A percentile compares a stretch with the other conserved stretches of the same genome.
Evolutionary conservation across 1,284 basidiomycete genomes (phyloP).

Genomic region (Athelia psychrophila): DNA sequence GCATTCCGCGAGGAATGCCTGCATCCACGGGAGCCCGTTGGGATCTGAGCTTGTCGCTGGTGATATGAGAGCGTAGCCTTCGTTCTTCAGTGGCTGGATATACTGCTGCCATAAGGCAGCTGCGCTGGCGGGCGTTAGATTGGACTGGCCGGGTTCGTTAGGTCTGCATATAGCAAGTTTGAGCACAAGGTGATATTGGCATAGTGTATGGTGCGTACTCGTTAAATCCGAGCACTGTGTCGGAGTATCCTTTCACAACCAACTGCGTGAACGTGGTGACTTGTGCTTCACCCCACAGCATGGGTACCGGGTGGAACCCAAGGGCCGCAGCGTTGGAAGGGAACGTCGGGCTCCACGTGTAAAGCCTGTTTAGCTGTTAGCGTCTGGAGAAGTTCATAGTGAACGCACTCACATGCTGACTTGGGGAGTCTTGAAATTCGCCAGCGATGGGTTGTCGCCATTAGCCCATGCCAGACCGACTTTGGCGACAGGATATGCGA

Average conservation of each 20-base stretch:
- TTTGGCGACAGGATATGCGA: conserved; percentile 33
- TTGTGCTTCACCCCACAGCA: conserved; percentile 67
- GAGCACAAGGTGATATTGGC: conserved; percentile 1
- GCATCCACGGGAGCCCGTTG: conserved; percentile 39
- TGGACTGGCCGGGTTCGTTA: conserved; percentile 49
- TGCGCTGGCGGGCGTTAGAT: conserved; percentile 51
- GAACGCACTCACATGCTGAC: conserved; percentile 41
- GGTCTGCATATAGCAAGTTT: conserved; percentile 30
- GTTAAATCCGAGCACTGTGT: conserved; percentile 62
- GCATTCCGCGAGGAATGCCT: conserved; percentile 56
- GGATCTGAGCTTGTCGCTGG: conserved; percentile 69
- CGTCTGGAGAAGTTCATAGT: background rate
- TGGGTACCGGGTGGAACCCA: conserved; percentile 55
- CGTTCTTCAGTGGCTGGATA: conserved; percentile 52
- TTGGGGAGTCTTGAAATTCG: conserved; percentile 41
- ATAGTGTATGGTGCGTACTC: conserved; percentile 46
- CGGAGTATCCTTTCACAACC: conserved; percentile 48
- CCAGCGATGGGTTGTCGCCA: conserved; percentile 42
- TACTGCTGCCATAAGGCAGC: conserved; percentile 59
- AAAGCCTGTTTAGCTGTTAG: conserved; percentile 36
- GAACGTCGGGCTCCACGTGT: conserved; percentile 53
- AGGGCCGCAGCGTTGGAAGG: conserved; percentile 32
- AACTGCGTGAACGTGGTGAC: conserved; percentile 37
- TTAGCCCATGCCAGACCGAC: conserved; percentile 66
- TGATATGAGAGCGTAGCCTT: conserved; percentile 58